phyloP scores from a whole-genome alignment of 2,329 filamentous ascomycete genomes.

The Diaporthe vexans region DNA sequence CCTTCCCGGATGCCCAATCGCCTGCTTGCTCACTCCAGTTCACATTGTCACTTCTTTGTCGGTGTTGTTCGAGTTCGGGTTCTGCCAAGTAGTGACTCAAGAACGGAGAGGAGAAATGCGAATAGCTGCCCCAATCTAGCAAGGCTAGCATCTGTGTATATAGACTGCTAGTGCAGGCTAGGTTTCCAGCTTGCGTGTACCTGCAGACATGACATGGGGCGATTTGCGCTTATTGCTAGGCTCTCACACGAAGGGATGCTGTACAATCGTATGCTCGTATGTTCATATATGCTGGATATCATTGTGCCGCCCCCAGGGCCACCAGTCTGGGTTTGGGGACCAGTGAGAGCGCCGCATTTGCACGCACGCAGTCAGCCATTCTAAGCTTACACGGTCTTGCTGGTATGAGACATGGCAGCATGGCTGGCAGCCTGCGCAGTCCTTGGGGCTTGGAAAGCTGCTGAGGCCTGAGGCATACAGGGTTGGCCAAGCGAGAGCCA shows the following conservation, averaged over 20 bases:
- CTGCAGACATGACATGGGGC: conserved; percentile 14
- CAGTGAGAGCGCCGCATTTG: neutral
- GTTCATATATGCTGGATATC: neutral
- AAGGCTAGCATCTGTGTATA: neutral
- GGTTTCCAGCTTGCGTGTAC: conserved; percentile 24
- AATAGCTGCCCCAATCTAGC: conserved; percentile 9
- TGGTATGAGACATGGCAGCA: neutral
- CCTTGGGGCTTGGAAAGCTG: neutral
- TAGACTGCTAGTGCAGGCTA: neutral
- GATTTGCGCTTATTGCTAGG: conserved; percentile 10
- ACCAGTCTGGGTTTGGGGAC: neutral
- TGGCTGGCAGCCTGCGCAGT: neutral
- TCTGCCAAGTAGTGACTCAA: neutral
- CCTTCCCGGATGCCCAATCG: conserved; percentile 10
- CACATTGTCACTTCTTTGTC: neutral
- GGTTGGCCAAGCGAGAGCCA: neutral
- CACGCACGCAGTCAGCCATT: neutral
- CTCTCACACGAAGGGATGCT: neutral
- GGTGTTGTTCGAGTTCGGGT: neutral
- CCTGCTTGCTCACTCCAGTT: neutral
- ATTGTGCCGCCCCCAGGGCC: neutral
- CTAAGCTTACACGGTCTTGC: conserved; percentile 20
- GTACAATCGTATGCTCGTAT: too few relatives aligned
- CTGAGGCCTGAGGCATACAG: conserved; percentile 7
- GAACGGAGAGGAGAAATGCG: neutral